Percentiles rank a stretch among this genome's conserved stretches.
These are phyloP conservation scores for Lentinus polychrous DNA, from an alignment of 1,284 basidiomycete species.

Conservation along the genomic window DNA sequence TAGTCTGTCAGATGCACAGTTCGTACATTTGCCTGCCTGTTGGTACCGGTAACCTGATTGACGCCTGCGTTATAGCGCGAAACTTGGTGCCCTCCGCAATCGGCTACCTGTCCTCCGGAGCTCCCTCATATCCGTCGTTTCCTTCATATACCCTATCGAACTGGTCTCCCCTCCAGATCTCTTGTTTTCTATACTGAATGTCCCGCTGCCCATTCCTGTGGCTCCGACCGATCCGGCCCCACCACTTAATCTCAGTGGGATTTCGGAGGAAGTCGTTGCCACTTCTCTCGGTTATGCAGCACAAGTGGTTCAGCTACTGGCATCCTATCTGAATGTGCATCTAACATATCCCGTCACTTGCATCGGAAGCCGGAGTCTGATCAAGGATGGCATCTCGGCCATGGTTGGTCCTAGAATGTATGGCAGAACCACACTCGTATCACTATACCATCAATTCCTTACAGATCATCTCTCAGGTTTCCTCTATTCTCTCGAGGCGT, in stretches of 20 bases:
- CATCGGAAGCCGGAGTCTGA: slow-evolving; percentile 81
- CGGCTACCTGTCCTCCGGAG: slow-evolving; percentile 55
- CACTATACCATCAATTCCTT: slow-evolving; percentile 7
- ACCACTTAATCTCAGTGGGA: slow-evolving; percentile 64
- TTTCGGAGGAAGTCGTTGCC: slow-evolving; percentile 81
- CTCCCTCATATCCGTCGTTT: slow-evolving; percentile 68
- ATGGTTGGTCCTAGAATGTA: slow-evolving; percentile 92
- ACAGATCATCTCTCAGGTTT: slow-evolving; percentile 56
- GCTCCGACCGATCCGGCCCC: slow-evolving; percentile 76
- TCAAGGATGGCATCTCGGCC: slow-evolving; percentile 85
- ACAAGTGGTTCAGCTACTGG: slow-evolving; percentile 75
- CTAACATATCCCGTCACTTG: slow-evolving; percentile 87
- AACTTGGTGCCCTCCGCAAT: slow-evolving; percentile 37
- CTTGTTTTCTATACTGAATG: slow-evolving; percentile 76
- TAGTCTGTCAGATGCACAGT: slow-evolving; percentile 38
- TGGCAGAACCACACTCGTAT: slow-evolving; percentile 21
- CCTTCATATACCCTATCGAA: slow-evolving; percentile 83
- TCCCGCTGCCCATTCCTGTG: slow-evolving; percentile 81
- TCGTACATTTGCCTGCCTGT: slow-evolving; percentile 16
- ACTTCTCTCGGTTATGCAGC: slow-evolving; percentile 86
- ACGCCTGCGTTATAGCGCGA: slow-evolving; percentile 30
- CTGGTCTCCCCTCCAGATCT: slow-evolving; percentile 75
- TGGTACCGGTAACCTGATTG: slow-evolving; percentile 5
- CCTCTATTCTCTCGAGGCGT: slow-evolving; percentile 92
- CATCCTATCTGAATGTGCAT: slow-evolving; percentile 71